Conservation (phyloP, 345 rosid genomes). For the Eucalyptus pauciflora region DNA sequence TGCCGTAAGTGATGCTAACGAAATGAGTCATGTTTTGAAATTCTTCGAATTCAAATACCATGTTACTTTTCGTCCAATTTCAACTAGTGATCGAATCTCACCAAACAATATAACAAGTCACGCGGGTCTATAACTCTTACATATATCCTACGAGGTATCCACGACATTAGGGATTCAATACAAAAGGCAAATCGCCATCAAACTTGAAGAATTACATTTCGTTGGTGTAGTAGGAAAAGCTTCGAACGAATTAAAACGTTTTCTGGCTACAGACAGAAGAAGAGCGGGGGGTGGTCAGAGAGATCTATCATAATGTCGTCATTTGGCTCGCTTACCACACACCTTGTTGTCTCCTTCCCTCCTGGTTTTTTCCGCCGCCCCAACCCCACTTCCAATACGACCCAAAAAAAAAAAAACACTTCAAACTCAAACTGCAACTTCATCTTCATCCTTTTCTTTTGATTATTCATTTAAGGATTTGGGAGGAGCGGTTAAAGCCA, state of each 20-base stretch:
- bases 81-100: not conserved
- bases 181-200: too few species aligned
- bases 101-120: too few species aligned
- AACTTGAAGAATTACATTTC: too few species aligned
- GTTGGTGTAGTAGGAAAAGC: too few species aligned
- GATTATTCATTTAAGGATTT: not conserved
- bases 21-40: not conserved
- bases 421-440: not conserved
- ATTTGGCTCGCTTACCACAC: not conserved
- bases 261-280: too few species aligned
- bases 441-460: not conserved
- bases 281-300: too few species aligned
- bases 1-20: not conserved
- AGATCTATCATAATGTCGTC: not conserved
- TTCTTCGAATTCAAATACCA: not conserved
- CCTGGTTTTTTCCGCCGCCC: not conserved
- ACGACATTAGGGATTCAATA: too few species aligned
- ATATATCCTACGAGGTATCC: too few species aligned
- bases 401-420: too few species aligned
- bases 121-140: too few species aligned
- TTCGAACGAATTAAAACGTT: too few species aligned
- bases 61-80: not conserved
- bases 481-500: not conserved
- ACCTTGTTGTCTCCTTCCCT: not conserved
- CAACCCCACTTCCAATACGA: not conserved